Conservation (phyloP, 768 basidiomycete genomes). For the Saitozyma podzolica region DNA sequence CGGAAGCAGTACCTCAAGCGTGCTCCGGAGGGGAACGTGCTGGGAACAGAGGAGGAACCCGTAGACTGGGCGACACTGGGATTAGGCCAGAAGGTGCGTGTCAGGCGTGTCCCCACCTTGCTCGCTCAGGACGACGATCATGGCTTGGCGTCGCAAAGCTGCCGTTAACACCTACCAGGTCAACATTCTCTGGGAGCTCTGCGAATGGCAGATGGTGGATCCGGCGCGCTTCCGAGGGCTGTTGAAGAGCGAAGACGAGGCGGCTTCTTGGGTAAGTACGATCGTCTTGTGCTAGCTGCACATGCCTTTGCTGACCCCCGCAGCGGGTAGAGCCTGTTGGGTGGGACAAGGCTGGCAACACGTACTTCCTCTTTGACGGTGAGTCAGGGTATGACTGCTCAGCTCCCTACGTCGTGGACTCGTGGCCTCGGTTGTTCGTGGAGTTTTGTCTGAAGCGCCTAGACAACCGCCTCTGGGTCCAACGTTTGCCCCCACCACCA, state of each 20-base stretch:
- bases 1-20: constrained; percentile 47
- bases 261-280: constrained; percentile 39
- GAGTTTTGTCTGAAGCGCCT: neutral
- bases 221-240: constrained; percentile 48
- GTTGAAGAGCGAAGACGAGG: constrained; percentile 48
- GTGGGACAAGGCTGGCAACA: constrained; percentile 51
- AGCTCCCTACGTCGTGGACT: too few relatives aligned
- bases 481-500: constrained; percentile 34
- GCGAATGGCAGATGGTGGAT: constrained; percentile 53
- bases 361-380: constrained; percentile 54
- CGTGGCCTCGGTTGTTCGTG: neutral
- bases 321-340: constrained; percentile 53
- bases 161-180: constrained; percentile 29
- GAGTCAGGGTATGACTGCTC: constrained; percentile 4
- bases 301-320: constrained; percentile 3
- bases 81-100: constrained; percentile 40
- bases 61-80: constrained; percentile 48
- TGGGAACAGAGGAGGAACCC: constrained; percentile 42
- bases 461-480: constrained; percentile 53
- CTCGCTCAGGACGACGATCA: too few relatives aligned
- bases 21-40: constrained; percentile 21
- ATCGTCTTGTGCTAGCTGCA: constrained; percentile 5
- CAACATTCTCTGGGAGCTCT: constrained; percentile 48
- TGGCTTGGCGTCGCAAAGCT: neutral
- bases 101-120: neutral